Conservation (phyloP, 1,139 yeast species). For the Candida sp. region DNA sequence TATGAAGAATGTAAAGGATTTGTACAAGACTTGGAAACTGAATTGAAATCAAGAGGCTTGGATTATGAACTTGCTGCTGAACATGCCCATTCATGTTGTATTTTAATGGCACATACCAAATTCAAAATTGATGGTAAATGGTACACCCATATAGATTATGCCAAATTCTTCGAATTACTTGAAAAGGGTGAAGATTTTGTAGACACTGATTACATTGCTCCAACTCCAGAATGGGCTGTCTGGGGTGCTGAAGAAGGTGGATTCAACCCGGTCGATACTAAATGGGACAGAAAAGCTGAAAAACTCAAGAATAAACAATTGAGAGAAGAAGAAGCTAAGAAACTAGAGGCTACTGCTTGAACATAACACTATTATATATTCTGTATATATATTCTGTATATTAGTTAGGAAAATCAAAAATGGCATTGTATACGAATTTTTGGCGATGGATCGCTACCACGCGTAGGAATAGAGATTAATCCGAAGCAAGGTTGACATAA, state of each 20-base stretch:
- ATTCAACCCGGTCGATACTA: slow-evolving; percentile 81
- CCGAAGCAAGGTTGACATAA: neutral
- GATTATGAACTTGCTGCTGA: slow-evolving; percentile 87
- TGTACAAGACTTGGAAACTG: slow-evolving; percentile 59
- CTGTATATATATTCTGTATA: neutral
- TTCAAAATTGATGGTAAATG: slow-evolving; percentile 72
- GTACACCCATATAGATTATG: slow-evolving; percentile 89
- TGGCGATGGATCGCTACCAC: neutral
- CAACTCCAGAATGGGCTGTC: slow-evolving; percentile 89
- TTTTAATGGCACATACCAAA: slow-evolving; percentile 72
- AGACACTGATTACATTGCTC: slow-evolving; percentile 75
- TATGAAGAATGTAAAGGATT: slow-evolving; percentile 85
- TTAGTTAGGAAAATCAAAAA: neutral
- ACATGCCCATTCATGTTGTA: slow-evolving; percentile 95
- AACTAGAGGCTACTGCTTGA: neutral
- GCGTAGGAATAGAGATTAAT: neutral
- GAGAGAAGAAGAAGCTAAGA: slow-evolving; percentile 27
- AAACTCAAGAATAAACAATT: slow-evolving; percentile 44
- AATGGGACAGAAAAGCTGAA: slow-evolving; percentile 66
- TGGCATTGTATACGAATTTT: no score
- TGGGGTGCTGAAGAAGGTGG: slow-evolving; percentile 89
- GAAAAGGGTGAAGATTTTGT: slow-evolving; percentile 63
- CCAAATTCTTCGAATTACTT: slow-evolving; percentile 68
- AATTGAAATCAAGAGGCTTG: slow-evolving; percentile 59
- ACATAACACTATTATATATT: neutral